These are phyloP conservation scores for Mycena alexandri DNA, from an alignment of 768 basidiomycete species.

Conservation along the genomic window DNA sequence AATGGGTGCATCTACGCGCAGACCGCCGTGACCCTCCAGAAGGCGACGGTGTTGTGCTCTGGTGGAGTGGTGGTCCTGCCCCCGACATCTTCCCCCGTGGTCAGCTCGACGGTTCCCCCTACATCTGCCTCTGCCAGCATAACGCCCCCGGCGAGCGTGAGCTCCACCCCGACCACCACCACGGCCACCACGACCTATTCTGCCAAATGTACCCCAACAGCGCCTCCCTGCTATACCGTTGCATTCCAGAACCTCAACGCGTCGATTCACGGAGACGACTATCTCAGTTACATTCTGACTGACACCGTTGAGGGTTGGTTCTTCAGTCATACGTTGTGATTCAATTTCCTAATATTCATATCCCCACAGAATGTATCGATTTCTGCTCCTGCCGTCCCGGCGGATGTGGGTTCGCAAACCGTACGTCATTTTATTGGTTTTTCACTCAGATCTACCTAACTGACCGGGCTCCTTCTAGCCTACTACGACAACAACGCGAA, in stretches of 20 bases:
- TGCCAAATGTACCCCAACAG: not conserved
- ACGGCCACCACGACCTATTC: not conserved
- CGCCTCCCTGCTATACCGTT: not conserved
- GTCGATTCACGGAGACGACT: constrained; percentile 27
- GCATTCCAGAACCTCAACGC: constrained; percentile 23
- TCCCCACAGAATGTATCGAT: constrained; percentile 21
- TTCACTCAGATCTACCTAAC: not conserved
- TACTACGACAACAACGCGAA: constrained; percentile 15
- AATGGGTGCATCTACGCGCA: constrained; percentile 18
- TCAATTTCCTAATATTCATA: not conserved
- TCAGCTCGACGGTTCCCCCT: not conserved
- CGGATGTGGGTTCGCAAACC: constrained; percentile 23
- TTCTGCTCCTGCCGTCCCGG: constrained; percentile 13
- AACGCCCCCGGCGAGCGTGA: no score
- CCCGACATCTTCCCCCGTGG: constrained; percentile 1
- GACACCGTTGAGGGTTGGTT: constrained; percentile 27
- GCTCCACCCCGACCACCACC: constrained; percentile 3
- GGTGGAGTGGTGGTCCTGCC: not conserved
- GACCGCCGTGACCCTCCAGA: constrained; percentile 3
- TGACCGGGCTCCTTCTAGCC: not conserved
- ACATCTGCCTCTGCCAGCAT: not conserved
- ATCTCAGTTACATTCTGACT: constrained; percentile 18
- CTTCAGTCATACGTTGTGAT: not conserved
- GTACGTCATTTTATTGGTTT: constrained; percentile 11
- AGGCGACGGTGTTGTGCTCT: constrained; percentile 10